A percentile compares a stretch with the other conserved stretches of the same genome.
phyloP scores from a whole-genome alignment of 441 rosid genomes.

The Rhodomyrtus psidioides region DNA sequence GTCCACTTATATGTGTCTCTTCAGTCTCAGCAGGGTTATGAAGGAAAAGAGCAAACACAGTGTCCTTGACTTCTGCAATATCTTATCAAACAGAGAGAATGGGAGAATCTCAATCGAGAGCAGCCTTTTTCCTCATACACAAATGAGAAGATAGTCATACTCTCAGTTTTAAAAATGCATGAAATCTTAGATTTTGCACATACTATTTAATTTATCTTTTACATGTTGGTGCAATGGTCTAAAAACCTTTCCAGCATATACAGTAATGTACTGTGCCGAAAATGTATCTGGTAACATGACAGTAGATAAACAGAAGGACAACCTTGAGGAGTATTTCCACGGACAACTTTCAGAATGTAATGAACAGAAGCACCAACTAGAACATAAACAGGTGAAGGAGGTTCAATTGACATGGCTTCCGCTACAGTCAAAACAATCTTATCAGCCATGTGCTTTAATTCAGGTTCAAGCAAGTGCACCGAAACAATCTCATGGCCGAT shows the following conservation, averaged over 20 bases:
- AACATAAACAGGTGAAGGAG: constrained; percentile 84
- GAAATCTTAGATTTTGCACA: background rate
- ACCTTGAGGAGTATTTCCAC: constrained; percentile 85
- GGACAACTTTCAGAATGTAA: constrained; percentile 71
- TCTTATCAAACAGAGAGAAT: background rate
- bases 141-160: background rate
- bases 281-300: background rate
- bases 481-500: constrained; percentile 91
- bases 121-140: background rate
- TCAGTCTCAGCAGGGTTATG: background rate
- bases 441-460: constrained; percentile 52
- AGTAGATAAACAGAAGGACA: background rate
- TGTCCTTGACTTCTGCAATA: background rate
- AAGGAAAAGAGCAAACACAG: background rate
- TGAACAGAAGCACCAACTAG: constrained; percentile 74
- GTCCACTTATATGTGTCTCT: background rate
- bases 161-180: background rate
- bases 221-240: background rate
- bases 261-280: background rate
- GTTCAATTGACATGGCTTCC: constrained; percentile 93
- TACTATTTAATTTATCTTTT: background rate
- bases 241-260: background rate
- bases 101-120: background rate
- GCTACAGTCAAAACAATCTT: constrained; percentile 82
- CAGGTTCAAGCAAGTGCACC: constrained; percentile 77